phyloP scores from a whole-genome alignment of 1,284 basidiomycete species.

The Takashimella tepidaria region DNA sequence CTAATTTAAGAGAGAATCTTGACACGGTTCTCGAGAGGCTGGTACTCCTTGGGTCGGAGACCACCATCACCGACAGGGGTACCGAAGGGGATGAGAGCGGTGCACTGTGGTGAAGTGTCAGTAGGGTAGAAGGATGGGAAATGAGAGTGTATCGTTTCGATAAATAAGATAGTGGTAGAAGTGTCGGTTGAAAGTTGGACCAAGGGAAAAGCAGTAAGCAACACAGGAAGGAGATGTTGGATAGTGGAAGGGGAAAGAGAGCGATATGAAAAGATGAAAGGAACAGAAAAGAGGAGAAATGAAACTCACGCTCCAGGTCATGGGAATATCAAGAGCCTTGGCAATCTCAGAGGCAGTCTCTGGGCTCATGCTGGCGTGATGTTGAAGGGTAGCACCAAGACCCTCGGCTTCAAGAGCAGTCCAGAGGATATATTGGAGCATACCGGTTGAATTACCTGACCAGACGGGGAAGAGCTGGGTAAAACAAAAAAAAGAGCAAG shows the following conservation, averaged over 20 bases:
- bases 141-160: too few species aligned
- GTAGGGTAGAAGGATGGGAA: too few species aligned
- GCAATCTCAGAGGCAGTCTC: constrained; percentile 27
- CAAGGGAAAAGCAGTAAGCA: too few species aligned
- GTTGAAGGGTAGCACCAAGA: constrained; percentile 45
- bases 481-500: too few species aligned
- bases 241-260: neutral
- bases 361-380: constrained; percentile 20
- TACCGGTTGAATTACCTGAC: constrained; percentile 20
- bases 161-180: neutral
- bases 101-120: constrained; percentile 14
- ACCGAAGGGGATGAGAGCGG: constrained; percentile 48
- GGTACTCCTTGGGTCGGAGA: constrained; percentile 32
- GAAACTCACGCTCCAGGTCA: constrained; percentile 29
- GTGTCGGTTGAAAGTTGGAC: too few species aligned
- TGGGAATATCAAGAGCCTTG: constrained; percentile 35
- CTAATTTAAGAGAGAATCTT: constrained; percentile 19
- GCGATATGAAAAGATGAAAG: too few species aligned
- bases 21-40: constrained; percentile 37
- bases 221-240: neutral
- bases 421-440: constrained; percentile 46
- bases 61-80: constrained; percentile 10
- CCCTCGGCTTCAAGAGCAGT: constrained; percentile 43
- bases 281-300: neutral
- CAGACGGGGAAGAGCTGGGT: constrained; percentile 6